Percentiles rank a stretch among this genome's conserved stretches.
Conservation (phyloP, 768 basidiomycete genomes). For the Lentinula sp. region DNA sequence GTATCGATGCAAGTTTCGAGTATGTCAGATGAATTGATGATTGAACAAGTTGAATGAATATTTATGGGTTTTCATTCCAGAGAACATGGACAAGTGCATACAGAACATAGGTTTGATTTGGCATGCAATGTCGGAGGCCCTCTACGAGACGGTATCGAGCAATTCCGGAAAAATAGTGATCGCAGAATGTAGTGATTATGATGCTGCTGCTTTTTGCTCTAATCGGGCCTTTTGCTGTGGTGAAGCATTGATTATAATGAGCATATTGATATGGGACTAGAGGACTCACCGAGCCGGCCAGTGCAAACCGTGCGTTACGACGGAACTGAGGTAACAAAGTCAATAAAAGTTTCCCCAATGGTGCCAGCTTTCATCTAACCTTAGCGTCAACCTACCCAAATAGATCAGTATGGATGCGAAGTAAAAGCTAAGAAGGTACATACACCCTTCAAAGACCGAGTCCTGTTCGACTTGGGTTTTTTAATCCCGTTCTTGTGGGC, state of each 20-base stretch:
- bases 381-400: conserved; percentile 67
- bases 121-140: conserved; percentile 9
- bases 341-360: conserved; percentile 5
- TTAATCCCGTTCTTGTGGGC: conserved; percentile 98
- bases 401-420: conserved; percentile 6
- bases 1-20: too few species aligned
- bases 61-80: neutral
- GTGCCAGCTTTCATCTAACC: conserved; percentile 33
- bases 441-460: conserved; percentile 89
- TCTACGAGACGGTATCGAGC: neutral
- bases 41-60: neutral
- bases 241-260: conserved; percentile 5
- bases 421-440: conserved; percentile 27
- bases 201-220: conserved; percentile 47
- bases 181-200: conserved; percentile 9
- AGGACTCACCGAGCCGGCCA: conserved; percentile 63
- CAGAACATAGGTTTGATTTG: conserved; percentile 3
- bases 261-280: neutral
- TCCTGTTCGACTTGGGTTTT: conserved; percentile 64
- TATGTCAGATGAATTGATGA: neutral
- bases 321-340: conserved; percentile 56
- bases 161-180: neutral
- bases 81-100: neutral
- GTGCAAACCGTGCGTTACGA: conserved; percentile 71
- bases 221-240: conserved; percentile 59